Evolutionary conservation across 2,329 filamentous ascomycete genomes (phyloP).

Genomic region (Periglandula ipomoeae): DNA sequence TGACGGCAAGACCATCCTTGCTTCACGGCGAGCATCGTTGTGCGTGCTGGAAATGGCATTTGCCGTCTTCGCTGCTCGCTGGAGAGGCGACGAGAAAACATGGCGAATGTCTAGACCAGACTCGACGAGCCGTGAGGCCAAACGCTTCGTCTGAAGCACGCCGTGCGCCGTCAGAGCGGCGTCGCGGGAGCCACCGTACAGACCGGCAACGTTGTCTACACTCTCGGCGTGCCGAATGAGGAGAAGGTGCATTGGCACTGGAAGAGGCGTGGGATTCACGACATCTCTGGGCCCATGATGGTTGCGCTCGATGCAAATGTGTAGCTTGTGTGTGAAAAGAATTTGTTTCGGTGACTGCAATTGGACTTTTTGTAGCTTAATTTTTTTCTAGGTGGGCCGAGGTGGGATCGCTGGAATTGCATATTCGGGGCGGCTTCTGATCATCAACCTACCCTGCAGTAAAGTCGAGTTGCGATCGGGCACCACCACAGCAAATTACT

Average conservation of each 20-base stretch:
- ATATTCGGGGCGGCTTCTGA: slow-evolving; percentile 1
- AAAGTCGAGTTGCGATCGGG: too few species aligned
- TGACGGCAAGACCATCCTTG: slow-evolving; percentile 10
- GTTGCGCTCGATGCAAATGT: background rate
- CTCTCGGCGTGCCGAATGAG: slow-evolving; percentile 85
- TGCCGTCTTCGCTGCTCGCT: slow-evolving; percentile 65
- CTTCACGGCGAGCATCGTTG: slow-evolving; percentile 12
- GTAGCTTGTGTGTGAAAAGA: background rate
- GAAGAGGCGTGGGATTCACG: background rate
- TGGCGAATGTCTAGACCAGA: slow-evolving; percentile 36
- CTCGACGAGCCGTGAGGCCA: slow-evolving; percentile 53
- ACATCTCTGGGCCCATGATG: background rate
- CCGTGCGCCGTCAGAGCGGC: slow-evolving; percentile 76
- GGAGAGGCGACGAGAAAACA: slow-evolving; percentile 70
- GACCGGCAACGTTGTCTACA: slow-evolving; percentile 74
- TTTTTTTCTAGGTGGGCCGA: background rate
- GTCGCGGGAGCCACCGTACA: slow-evolving; percentile 74
- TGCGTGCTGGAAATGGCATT: slow-evolving; percentile 54
- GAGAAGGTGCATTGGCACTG: slow-evolving; percentile 40
- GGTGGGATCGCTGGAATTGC: background rate
- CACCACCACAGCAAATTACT: too few species aligned
- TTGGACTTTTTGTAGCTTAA: background rate
- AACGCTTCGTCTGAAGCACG: slow-evolving; percentile 63
- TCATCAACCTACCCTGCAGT: too few species aligned
- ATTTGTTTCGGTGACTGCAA: background rate